These are phyloP conservation scores for Sanghuangporus sanghuang DNA, from an alignment of 1,284 basidiomycete genomes.

Conservation along the genomic window DNA sequence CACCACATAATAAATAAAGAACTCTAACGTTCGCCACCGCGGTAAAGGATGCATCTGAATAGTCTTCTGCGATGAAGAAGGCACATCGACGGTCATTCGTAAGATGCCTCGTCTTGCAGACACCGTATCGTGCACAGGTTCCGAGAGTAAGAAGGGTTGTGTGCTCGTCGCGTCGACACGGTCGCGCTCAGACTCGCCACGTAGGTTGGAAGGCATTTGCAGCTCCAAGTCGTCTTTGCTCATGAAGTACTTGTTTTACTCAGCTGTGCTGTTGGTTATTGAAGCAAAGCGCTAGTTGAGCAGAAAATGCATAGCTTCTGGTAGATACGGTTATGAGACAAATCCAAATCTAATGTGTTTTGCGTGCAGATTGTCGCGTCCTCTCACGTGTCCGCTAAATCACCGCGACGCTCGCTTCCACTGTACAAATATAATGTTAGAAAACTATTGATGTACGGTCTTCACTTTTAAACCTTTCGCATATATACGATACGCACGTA, in stretches of 20 bases:
- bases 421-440: too few relatives aligned
- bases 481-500: background rate
- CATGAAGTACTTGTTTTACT: background rate
- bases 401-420: background rate
- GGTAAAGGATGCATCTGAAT: slow-evolving; percentile 30
- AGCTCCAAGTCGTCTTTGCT: slow-evolving; percentile 14
- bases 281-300: too few relatives aligned
- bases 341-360: too few relatives aligned
- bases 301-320: too few relatives aligned
- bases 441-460: background rate
- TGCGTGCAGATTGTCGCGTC: background rate
- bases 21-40: slow-evolving; percentile 83
- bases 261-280: too few relatives aligned
- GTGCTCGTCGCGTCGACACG: background rate
- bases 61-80: background rate
- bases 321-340: too few relatives aligned
- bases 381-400: background rate
- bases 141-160: background rate
- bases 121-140: background rate
- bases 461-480: background rate
- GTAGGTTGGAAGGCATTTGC: slow-evolving; percentile 14
- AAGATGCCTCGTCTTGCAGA: slow-evolving; percentile 10
- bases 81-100: slow-evolving; percentile 12
- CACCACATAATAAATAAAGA: slow-evolving; percentile 70
- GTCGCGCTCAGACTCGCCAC: background rate